Evolutionary conservation across 306 rosid genomes (phyloP).

Genomic region (Lablab purpureus): DNA sequence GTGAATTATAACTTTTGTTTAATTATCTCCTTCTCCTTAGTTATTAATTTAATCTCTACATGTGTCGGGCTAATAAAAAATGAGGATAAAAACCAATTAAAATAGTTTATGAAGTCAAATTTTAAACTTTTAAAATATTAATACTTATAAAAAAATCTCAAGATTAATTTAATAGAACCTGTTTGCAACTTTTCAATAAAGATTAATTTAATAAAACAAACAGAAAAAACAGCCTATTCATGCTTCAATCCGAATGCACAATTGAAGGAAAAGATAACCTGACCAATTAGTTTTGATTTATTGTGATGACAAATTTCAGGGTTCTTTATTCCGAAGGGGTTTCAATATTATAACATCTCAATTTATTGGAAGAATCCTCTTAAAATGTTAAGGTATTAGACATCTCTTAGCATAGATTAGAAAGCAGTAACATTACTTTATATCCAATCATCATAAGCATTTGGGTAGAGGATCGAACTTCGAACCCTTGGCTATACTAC

Average conservation of each 20-base stretch:
- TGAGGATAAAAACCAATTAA: neutral
- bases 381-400: neutral
- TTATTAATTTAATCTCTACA: too few relatives aligned
- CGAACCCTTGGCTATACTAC: constrained; percentile 27
- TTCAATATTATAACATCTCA: neutral
- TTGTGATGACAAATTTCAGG: neutral
- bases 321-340: neutral
- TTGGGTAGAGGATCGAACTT: constrained; percentile 28
- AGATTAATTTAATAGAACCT: neutral
- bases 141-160: neutral
- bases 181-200: neutral
- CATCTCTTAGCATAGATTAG: constrained; percentile 7
- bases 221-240: neutral
- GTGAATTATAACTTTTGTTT: neutral
- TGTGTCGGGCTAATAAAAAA: neutral
- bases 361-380: neutral
- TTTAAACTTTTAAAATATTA: neutral
- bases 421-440: constrained; percentile 30
- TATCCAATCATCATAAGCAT: constrained; percentile 32
- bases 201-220: neutral
- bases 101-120: neutral
- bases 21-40: neutral
- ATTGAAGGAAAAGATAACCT: neutral
- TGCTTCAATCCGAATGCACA: neutral
- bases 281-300: neutral